phyloP scores from a whole-genome alignment of 2,329 filamentous ascomycete species.

The Drechmeria coniospora region DNA sequence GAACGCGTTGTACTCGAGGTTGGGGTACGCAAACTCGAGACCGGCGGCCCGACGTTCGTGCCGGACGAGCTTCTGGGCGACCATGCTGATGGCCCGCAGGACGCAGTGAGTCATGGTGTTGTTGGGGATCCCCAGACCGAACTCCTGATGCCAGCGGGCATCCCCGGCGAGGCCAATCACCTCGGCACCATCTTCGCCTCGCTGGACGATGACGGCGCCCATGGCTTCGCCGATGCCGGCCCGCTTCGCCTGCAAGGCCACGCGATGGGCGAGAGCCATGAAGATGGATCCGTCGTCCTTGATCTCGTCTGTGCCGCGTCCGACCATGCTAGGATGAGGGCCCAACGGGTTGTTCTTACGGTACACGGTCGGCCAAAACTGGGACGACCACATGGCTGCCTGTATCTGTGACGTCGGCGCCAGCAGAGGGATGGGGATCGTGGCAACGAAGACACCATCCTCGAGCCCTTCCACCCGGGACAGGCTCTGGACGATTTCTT shows the following conservation, averaged over 20 bases:
- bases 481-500: constrained; percentile 34
- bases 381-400: constrained; percentile 55
- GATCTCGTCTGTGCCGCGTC: constrained; percentile 54
- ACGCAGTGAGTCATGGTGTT: constrained; percentile 69
- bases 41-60: constrained; percentile 31
- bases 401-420: constrained; percentile 63
- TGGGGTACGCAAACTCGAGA: constrained; percentile 17
- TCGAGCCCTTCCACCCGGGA: constrained; percentile 34
- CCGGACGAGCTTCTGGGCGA: constrained; percentile 50
- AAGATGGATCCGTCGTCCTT: constrained; percentile 46
- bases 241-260: constrained; percentile 42
- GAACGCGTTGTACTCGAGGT: constrained; percentile 46
- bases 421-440: constrained; percentile 54
- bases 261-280: constrained; percentile 51
- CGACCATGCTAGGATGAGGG: constrained; percentile 62
- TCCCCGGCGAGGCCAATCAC: constrained; percentile 64
- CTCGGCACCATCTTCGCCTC: constrained; percentile 32
- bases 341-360: constrained; percentile 78
- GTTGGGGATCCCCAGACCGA: constrained; percentile 30
- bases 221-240: constrained; percentile 50
- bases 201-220: constrained; percentile 63
- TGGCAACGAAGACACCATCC: constrained; percentile 40
- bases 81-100: constrained; percentile 69
- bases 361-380: constrained; percentile 77
- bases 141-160: constrained; percentile 50